These are phyloP conservation scores for Neonectria ditissima DNA, from an alignment of 2,329 filamentous ascomycete genomes.

Conservation along the genomic window DNA sequence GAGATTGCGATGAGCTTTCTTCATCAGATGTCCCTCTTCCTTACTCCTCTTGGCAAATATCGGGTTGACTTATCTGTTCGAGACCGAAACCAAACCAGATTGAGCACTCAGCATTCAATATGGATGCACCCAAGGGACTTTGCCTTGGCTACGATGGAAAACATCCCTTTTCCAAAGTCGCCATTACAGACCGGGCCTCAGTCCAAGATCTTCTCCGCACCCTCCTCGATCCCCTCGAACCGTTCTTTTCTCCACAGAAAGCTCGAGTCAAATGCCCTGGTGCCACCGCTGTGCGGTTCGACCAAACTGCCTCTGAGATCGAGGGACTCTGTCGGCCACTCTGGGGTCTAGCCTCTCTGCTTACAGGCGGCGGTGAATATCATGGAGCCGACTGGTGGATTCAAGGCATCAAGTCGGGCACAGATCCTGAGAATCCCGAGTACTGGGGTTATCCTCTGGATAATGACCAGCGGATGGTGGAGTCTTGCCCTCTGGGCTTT, in stretches of 20 bases:
- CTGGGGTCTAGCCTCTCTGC: slow-evolving; percentile 78
- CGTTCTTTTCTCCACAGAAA: slow-evolving; percentile 76
- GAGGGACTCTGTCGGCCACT: slow-evolving; percentile 81
- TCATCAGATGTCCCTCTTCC: slow-evolving; percentile 19
- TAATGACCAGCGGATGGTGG: slow-evolving; percentile 86
- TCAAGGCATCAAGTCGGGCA: slow-evolving; percentile 76
- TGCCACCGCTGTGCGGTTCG: slow-evolving; percentile 79
- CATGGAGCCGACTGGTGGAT: slow-evolving; percentile 72
- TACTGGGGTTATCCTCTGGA: slow-evolving; percentile 84
- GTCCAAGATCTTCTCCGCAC: slow-evolving; percentile 72
- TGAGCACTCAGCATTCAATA: slow-evolving; percentile 15
- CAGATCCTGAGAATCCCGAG: slow-evolving; percentile 75
- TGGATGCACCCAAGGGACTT: slow-evolving; percentile 38
- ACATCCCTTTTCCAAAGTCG: slow-evolving; percentile 68
- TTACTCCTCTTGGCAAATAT: not conserved
- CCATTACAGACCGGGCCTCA: slow-evolving; percentile 62
- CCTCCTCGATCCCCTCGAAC: slow-evolving; percentile 76
- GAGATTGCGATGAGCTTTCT: slow-evolving; percentile 16
- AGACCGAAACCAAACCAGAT: not conserved
- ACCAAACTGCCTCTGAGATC: slow-evolving; percentile 80
- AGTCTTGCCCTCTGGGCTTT: slow-evolving; percentile 83
- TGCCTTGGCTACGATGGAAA: slow-evolving; percentile 62
- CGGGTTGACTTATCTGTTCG: not conserved
- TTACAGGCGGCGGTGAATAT: slow-evolving; percentile 77
- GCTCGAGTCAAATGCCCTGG: slow-evolving; percentile 76